Conservation (phyloP, 2,329 filamentous ascomycete species). For the Scedosporium dehoogii region DNA sequence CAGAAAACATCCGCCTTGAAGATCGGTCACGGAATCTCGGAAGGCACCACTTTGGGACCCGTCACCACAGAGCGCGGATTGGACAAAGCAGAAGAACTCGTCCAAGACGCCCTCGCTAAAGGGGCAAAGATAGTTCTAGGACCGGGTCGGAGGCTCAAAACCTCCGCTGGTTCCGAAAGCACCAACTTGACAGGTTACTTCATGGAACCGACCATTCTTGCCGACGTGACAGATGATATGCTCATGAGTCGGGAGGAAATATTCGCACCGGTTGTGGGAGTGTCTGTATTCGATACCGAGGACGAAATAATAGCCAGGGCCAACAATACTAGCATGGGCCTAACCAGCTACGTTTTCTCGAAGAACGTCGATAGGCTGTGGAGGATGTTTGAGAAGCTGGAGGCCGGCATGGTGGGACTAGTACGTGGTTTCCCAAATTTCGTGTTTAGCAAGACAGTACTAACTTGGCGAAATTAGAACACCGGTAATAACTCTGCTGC, state of each 20-base stretch:
- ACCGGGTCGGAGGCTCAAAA: conserved; percentile 14
- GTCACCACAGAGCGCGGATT: conserved; percentile 23
- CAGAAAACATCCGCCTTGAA: conserved; percentile 10
- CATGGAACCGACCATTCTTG: conserved; percentile 28
- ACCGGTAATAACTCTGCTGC: conserved; percentile 18
- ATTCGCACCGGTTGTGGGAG: conserved; percentile 39
- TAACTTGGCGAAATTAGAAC: too few species aligned
- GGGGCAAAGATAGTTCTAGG: conserved; percentile 15
- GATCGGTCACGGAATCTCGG: conserved; percentile 41
- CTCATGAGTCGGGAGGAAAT: conserved; percentile 37
- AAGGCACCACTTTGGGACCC: conserved; percentile 23
- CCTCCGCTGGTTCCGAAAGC: conserved; percentile 10
- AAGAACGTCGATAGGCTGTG: conserved; percentile 5
- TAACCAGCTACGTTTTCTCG: conserved; percentile 7
- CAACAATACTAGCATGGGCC: conserved; percentile 39
- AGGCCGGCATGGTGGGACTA: conserved; percentile 10
- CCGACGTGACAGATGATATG: conserved; percentile 19
- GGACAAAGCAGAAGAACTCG: conserved; percentile 37
- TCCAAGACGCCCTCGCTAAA: conserved; percentile 46
- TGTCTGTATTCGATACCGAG: conserved; percentile 36
- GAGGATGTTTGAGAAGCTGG: conserved; percentile 7
- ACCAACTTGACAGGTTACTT: conserved; percentile 13
- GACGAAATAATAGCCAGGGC: conserved; percentile 34
- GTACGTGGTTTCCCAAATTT: background rate
- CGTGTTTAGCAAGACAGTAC: conserved; percentile 21